A percentile compares a stretch with the other conserved stretches of the same genome.
phyloP scores from a whole-genome alignment of 2,329 filamentous ascomycete genomes.

The Claviceps sp. region DNA sequence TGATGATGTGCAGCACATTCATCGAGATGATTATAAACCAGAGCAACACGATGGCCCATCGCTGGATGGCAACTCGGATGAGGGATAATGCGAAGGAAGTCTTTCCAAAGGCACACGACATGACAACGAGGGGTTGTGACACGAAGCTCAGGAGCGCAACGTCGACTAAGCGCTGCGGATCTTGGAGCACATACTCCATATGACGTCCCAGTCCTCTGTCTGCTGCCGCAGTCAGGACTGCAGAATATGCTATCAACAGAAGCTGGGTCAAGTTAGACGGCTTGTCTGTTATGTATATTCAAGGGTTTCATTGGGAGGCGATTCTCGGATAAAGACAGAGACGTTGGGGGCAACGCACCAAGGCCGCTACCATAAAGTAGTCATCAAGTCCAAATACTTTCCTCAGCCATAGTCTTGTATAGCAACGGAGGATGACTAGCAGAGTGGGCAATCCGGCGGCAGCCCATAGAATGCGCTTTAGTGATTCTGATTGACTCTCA shows the following conservation, averaged over 20 bases:
- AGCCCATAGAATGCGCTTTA: conserved; percentile 3
- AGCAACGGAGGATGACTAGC: conserved; percentile 3
- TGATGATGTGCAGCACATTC: conserved; percentile 3
- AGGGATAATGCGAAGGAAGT: conserved; percentile 5
- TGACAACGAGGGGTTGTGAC: conserved; percentile 5
- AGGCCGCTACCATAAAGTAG: conserved; percentile 5
- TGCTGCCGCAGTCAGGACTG: conserved; percentile 2
- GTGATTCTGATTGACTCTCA: conserved; percentile 1
- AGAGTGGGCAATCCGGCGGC: not conserved
- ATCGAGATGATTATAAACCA: conserved; percentile 6
- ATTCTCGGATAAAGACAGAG: not conserved
- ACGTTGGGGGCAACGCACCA: conserved; percentile 1
- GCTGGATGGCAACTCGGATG: conserved; percentile 4
- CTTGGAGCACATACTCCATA: conserved; percentile 1
- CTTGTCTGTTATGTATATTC: not conserved
- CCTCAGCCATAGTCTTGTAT: conserved; percentile 5
- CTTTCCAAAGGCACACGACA: conserved; percentile 7
- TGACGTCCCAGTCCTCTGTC: conserved; percentile 6
- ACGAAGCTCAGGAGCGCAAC: conserved; percentile 5
- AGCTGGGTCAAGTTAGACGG: not conserved
- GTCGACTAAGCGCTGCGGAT: conserved; percentile 2
- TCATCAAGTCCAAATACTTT: conserved; percentile 5
- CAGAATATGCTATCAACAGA: conserved; percentile 3
- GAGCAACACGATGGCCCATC: conserved; percentile 3
- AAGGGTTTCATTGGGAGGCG: too few species aligned